Conservation (phyloP, 768 basidiomycete species). For the Paxillus ammoniavirescens region DNA sequence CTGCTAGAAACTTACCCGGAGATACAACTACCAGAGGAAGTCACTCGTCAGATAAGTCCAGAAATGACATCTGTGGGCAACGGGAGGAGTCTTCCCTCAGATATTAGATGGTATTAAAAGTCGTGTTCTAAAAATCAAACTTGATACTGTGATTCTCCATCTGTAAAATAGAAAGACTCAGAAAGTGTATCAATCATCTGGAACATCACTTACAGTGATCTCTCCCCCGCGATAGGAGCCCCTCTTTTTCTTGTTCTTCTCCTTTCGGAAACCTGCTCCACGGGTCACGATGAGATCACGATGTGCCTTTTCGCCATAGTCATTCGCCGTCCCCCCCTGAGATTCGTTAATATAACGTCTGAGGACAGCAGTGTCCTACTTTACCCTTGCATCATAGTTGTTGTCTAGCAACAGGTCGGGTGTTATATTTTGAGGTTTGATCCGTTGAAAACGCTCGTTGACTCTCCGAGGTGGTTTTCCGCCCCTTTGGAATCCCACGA, state of each 20-base stretch:
- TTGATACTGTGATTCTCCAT: conserved; percentile 87
- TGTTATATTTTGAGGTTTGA: conserved; percentile 62
- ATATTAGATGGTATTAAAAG: background rate
- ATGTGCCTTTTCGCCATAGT: conserved; percentile 87
- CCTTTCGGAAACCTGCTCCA: conserved; percentile 94
- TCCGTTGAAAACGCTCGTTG: conserved; percentile 77
- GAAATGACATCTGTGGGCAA: background rate
- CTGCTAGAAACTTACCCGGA: too few species aligned
- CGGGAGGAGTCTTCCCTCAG: background rate
- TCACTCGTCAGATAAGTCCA: background rate
- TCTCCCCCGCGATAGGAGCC: conserved; percentile 94
- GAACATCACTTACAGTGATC: conserved; percentile 68
- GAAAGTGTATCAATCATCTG: background rate
- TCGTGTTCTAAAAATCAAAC: conserved; percentile 48
- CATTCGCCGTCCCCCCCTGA: conserved; percentile 63
- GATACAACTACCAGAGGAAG: too few species aligned
- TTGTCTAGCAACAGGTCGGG: conserved; percentile 54
- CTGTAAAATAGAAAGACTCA: conserved; percentile 34
- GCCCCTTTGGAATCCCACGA: conserved; percentile 1
- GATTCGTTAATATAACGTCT: background rate
- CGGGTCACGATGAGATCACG: conserved; percentile 90
- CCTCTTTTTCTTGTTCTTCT: conserved; percentile 99
- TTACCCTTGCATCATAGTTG: conserved; percentile 76
- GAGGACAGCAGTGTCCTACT: conserved; percentile 13
- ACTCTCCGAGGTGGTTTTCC: conserved; percentile 32